Evolutionary conservation across 441 rosid species (phyloP), one percentile per base, ranked within the genome.

Genomic region (Gossypium armourianum): DNA sequence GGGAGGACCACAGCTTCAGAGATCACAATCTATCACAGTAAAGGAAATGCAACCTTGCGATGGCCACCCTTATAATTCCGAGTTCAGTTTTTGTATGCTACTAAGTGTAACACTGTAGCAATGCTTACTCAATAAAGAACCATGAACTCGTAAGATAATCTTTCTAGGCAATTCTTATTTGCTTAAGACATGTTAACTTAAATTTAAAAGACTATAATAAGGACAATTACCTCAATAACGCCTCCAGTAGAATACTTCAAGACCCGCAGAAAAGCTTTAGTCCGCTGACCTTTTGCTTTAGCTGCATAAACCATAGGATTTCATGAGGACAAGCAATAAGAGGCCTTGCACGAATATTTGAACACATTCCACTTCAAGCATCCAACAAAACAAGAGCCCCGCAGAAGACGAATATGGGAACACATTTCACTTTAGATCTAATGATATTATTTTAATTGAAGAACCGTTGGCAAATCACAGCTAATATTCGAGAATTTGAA

Each of bases 161-260:
- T 62, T 62, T 62, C 28, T 19, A 28, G 32, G 28, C 29, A 47
- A 24, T 7, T 65, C 45, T n/a, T 26, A 36, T 24, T 15, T 36
- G 50, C 50, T 13, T 8, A 8, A 40, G 17, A 58, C 36, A n/a
- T 29, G 12, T 12, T 43, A 2, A 4, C 19, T 29, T 28, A 23
- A 28, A 28, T 28, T 28, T 28, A 28, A 28, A 29, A 62, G 59
- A 47, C 4, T 20, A 52, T 43, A 72, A 43, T 13, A 64, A 45
- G 28, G 54, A 67, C 62, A 58, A 67, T 19, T 89, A 94, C 97
- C 99, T 94, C 99, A 19, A 92, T 96, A 26, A 91, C 93, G 58
- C 97, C 98, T 70, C 97, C 98, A 15, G 85, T 88, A 43, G 97
- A 90, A 80, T 94, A 90, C 23, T 16, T 61, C 65, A 61, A 23